These are phyloP conservation scores for Zygotorulaspora mrakii DNA, from an alignment of 1,139 yeast species.

Conservation along the genomic window DNA sequence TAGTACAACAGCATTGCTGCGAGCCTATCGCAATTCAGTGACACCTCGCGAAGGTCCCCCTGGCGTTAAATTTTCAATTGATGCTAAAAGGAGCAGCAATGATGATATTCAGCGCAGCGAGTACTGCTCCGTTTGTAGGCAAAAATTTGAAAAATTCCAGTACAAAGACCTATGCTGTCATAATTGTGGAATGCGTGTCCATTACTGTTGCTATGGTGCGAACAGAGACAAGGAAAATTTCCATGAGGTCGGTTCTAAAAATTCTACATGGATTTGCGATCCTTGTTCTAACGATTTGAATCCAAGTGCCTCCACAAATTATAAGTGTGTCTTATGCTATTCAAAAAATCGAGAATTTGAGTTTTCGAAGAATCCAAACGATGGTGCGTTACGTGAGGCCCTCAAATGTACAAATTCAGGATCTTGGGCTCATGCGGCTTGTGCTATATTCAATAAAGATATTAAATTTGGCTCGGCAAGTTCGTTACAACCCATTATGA, in stretches of 20 bases:
- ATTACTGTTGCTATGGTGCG: slow-evolving; percentile 66
- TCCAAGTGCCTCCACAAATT: slow-evolving; percentile 55
- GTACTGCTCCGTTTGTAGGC: slow-evolving; percentile 58
- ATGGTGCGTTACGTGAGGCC: slow-evolving; percentile 54
- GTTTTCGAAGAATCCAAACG: slow-evolving; percentile 43
- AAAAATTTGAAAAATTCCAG: slow-evolving; percentile 43
- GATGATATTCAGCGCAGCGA: slow-evolving; percentile 22
- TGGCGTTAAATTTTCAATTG: neutral
- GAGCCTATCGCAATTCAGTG: neutral
- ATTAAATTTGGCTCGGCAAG: slow-evolving; percentile 43
- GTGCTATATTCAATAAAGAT: slow-evolving; percentile 57
- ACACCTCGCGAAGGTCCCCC: neutral
- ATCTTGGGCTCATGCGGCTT: slow-evolving; percentile 76
- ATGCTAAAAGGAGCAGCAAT: neutral
- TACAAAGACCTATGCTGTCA: slow-evolving; percentile 45
- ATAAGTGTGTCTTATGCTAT: slow-evolving; percentile 66
- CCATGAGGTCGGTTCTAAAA: neutral
- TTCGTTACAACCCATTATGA: slow-evolving; percentile 45
- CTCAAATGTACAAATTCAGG: slow-evolving; percentile 67
- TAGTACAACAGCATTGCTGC: slow-evolving; percentile 1
- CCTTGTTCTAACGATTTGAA: slow-evolving; percentile 68
- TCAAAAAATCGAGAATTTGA: slow-evolving; percentile 50
- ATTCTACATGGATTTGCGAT: slow-evolving; percentile 72
- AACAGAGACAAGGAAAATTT: slow-evolving; percentile 2
- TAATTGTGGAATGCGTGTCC: slow-evolving; percentile 70